These are phyloP conservation scores for Hylodesmum podocarpum DNA, from an alignment of 306 rosid genomes.

Conservation along the genomic window DNA sequence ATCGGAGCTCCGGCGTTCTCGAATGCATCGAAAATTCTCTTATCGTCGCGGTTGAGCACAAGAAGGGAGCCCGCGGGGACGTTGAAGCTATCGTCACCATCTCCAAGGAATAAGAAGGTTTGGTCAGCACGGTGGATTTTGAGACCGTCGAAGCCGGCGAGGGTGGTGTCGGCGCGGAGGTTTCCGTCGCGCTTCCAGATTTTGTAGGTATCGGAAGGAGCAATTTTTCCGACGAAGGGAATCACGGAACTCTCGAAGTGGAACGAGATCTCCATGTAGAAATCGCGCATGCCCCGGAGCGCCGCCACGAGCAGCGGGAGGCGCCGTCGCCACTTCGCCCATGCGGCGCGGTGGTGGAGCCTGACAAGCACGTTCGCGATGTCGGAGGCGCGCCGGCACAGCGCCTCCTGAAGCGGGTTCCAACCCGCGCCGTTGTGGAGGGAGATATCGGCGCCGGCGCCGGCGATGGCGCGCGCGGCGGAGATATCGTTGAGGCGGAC, in stretches of 20 bases:
- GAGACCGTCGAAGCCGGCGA: conserved; percentile 86
- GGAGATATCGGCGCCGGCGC: conserved; percentile 63
- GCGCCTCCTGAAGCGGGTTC: conserved; percentile 51
- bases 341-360: conserved; percentile 36
- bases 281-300: conserved; percentile 91
- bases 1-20: conserved; percentile 77
- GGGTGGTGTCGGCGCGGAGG: conserved; percentile 72
- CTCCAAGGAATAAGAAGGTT: conserved; percentile 93
- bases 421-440: conserved; percentile 45
- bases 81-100: conserved; percentile 57
- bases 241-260: conserved; percentile 97
- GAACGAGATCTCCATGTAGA: conserved; percentile 95
- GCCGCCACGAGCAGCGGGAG: conserved; percentile 75
- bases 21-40: conserved; percentile 78
- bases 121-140: conserved; percentile 95
- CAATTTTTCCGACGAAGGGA: conserved; percentile 79
- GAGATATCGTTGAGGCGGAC: conserved; percentile 64
- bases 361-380: conserved; percentile 20
- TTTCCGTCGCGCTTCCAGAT: conserved; percentile 97
- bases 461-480: conserved; percentile 18
- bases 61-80: conserved; percentile 60
- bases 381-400: conserved; percentile 29
- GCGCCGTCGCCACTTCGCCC: conserved; percentile 77
- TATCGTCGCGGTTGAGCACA: conserved; percentile 77
- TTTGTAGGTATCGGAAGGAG: conserved; percentile 91